Percentiles rank a stretch among this genome's conserved stretches.
These are phyloP conservation scores for Croton setiger DNA, from an alignment of 441 rosid species.

Conservation along the genomic window DNA sequence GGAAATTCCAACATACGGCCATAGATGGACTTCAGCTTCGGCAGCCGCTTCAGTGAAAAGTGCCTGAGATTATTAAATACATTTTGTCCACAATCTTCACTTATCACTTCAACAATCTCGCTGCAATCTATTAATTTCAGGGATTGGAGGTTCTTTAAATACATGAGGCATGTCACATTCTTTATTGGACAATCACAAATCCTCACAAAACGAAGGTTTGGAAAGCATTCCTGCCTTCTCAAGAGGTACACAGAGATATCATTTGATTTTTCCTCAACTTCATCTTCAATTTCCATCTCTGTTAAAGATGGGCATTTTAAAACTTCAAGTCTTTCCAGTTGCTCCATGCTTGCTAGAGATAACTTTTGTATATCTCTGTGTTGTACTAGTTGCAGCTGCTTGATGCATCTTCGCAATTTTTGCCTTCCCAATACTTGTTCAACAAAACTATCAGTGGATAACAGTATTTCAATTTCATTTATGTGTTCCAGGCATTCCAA, in stretches of 20 bases:
- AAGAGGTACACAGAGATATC: background rate
- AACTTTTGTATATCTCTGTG: background rate
- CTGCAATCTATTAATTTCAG: background rate
- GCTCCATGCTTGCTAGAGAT: background rate
- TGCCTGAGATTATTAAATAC: background rate
- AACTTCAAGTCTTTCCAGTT: slow-evolving; percentile 12
- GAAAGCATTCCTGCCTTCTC: background rate
- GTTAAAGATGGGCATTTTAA: background rate
- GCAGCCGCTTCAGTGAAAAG: background rate
- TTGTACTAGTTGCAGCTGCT: background rate
- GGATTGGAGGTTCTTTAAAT: background rate
- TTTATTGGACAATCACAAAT: background rate
- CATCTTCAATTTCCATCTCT: slow-evolving; percentile 1
- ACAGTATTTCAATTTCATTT: slow-evolving; percentile 11
- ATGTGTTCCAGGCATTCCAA: slow-evolving; percentile 2
- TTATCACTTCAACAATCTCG: slow-evolving; percentile 4
- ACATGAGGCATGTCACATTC: slow-evolving; percentile 1
- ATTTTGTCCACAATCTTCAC: background rate
- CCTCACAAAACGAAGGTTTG: background rate
- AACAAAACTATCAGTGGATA: background rate
- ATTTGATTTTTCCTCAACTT: background rate
- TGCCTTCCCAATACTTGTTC: background rate
- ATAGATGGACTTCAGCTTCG: slow-evolving; percentile 2
- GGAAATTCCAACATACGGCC: slow-evolving; percentile 8
- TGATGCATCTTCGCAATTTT: background rate